Evolutionary conservation across 1,284 basidiomycete genomes (phyloP).

Genomic region (Cryptococcus sp.): DNA sequence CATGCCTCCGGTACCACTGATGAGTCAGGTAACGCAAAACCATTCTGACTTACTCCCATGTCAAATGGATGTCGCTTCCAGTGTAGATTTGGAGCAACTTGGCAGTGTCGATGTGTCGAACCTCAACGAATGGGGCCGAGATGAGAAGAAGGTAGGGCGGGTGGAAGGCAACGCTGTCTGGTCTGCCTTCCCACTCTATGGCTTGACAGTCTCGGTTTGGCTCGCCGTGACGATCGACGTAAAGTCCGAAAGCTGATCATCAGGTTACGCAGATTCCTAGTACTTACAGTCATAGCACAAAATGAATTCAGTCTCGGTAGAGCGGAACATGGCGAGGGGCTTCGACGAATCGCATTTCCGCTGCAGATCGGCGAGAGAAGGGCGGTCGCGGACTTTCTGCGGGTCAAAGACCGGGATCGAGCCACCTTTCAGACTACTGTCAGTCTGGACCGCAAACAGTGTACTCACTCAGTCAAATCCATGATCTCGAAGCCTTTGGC

Average conservation of each 20-base stretch:
- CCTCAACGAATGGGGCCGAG: constrained; percentile 86
- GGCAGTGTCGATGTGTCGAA: constrained; percentile 79
- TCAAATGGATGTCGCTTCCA: constrained; percentile 72
- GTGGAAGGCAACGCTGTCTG: constrained; percentile 80
- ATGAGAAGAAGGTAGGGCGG: constrained; percentile 86
- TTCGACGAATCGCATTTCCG: constrained; percentile 72
- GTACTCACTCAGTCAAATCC: constrained; percentile 76
- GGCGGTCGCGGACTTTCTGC: constrained; percentile 61
- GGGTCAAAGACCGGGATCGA: constrained; percentile 65
- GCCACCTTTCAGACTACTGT: constrained; percentile 73
- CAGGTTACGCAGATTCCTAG: background rate
- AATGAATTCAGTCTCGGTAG: constrained; percentile 81
- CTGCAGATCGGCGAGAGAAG: constrained; percentile 64
- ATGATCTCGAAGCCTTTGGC: constrained; percentile 96
- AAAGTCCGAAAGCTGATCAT: constrained; percentile 72
- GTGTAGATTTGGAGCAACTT: constrained; percentile 84
- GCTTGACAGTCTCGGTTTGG: constrained; percentile 65
- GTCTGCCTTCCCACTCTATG: constrained; percentile 93
- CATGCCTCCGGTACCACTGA: constrained; percentile 41
- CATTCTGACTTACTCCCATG: constrained; percentile 61
- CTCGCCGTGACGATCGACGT: constrained; percentile 61
- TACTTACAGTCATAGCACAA: constrained; percentile 81
- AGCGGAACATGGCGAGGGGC: constrained; percentile 89
- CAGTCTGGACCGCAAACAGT: background rate
- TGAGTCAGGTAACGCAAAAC: constrained; percentile 1